Evolutionary conservation across 208 protist species (phyloP).

Genomic region (Trichomonas tenax): DNA sequence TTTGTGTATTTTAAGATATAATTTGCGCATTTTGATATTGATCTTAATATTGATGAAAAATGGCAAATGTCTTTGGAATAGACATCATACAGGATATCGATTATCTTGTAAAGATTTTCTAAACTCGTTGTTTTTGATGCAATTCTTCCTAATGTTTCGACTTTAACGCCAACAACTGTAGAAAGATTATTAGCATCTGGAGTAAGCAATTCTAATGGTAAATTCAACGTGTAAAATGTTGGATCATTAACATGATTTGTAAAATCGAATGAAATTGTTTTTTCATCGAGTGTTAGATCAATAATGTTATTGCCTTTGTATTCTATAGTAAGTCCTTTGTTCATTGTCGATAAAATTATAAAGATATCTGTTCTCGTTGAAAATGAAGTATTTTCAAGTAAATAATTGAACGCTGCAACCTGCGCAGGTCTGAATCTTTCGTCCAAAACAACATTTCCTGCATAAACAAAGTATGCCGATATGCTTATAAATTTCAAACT

Average conservation of each 20-base stretch:
- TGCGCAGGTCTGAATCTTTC: not conserved
- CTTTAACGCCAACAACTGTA: not conserved
- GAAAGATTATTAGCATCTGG: not conserved
- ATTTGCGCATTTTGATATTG: not conserved
- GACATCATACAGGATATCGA: not conserved
- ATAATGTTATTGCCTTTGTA: not conserved
- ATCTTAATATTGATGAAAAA: not conserved
- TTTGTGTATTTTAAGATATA: not conserved
- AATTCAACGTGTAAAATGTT: not conserved
- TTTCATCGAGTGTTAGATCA: not conserved
- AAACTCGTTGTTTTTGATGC: not conserved
- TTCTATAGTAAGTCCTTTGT: not conserved
- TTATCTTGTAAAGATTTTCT: not conserved
- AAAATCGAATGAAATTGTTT: not conserved
- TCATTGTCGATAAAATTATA: not conserved
- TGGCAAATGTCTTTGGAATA: not conserved
- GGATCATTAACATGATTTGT: not conserved
- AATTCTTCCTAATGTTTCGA: not conserved
- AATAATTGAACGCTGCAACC: not conserved
- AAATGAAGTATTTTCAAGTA: not conserved
- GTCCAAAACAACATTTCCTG: not conserved
- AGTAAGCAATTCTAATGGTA: not conserved
- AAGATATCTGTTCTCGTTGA: not conserved
- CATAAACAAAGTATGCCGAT: not conserved
- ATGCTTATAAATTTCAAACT: not conserved